phyloP scores from a whole-genome alignment of 345 rosid genomes.

The Acer saccharum region DNA sequence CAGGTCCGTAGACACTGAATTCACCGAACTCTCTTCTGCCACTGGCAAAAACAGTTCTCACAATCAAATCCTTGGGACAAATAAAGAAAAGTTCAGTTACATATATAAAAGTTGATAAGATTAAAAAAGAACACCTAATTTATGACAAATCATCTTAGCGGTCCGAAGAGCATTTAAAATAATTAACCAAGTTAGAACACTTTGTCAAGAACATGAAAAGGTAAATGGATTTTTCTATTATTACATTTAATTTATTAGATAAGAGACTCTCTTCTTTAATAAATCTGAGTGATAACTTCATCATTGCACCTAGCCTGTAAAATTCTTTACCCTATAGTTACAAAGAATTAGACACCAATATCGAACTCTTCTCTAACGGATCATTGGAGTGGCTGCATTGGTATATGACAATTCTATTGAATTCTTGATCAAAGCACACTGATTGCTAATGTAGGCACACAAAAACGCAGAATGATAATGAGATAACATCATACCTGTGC shows the following conservation, averaged over 20 bases:
- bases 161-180: background rate
- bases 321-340: background rate
- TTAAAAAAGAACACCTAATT: background rate
- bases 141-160: background rate
- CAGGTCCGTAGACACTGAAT: constrained; percentile 82
- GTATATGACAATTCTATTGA: background rate
- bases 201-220: background rate
- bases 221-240: too few species aligned
- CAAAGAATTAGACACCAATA: background rate
- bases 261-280: background rate
- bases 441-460: background rate
- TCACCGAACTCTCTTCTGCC: constrained; percentile 93
- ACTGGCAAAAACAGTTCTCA: constrained; percentile 58
- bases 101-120: background rate
- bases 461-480: background rate
- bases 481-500: constrained; percentile 60
- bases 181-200: background rate
- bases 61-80: constrained; percentile 52
- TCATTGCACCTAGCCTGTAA: background rate
- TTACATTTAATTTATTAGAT: background rate
- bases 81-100: constrained; percentile 31
- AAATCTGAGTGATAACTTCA: background rate
- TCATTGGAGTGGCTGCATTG: background rate
- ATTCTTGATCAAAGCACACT: background rate
- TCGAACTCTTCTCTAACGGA: background rate